Conservation (phyloP, 2,329 filamentous ascomycete genomes). For the Falciphora oryzae region DNA sequence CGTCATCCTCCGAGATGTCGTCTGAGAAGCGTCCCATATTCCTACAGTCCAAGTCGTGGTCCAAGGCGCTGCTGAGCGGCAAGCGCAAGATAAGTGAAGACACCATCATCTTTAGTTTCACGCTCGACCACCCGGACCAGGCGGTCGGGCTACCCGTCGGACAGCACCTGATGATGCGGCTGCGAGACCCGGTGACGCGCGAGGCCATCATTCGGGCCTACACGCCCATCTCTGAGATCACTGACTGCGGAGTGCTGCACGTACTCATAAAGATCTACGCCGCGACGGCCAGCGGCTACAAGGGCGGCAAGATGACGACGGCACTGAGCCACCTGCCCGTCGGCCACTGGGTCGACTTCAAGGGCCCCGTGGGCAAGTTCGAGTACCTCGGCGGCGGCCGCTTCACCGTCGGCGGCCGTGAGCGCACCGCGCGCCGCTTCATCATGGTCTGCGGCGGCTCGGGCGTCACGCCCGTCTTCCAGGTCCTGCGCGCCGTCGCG, state of each 20-base stretch:
- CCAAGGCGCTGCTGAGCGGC: slow-evolving; percentile 60
- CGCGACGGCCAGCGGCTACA: slow-evolving; percentile 39
- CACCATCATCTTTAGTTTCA: slow-evolving; percentile 75
- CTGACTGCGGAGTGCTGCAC: slow-evolving; percentile 58
- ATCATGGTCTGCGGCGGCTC: slow-evolving; percentile 84
- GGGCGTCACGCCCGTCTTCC: slow-evolving; percentile 90
- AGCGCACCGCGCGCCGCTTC: slow-evolving; percentile 58
- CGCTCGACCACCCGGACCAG: slow-evolving; percentile 66
- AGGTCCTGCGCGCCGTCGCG: slow-evolving; percentile 71
- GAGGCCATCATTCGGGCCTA: slow-evolving; percentile 80
- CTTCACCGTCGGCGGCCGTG: slow-evolving; percentile 54
- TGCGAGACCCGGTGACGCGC: slow-evolving; percentile 63
- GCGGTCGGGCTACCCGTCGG: slow-evolving; percentile 72
- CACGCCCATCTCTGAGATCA: slow-evolving; percentile 67
- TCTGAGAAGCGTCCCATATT: slow-evolving; percentile 44
- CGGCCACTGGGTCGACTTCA: slow-evolving; percentile 74
- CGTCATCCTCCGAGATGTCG: not conserved
- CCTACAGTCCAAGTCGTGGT: slow-evolving; percentile 67
- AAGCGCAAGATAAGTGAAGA: slow-evolving; percentile 71
- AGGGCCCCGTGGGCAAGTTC: slow-evolving; percentile 83
- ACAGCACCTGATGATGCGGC: slow-evolving; percentile 80
- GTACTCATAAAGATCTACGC: slow-evolving; percentile 81
- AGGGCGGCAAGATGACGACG: slow-evolving; percentile 76
- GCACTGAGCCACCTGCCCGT: slow-evolving; percentile 68
- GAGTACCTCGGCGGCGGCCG: slow-evolving; percentile 65